Base-by-base conservation (phyloP, 345 rosid species). In the Abelmoschus esculentus region DNA sequence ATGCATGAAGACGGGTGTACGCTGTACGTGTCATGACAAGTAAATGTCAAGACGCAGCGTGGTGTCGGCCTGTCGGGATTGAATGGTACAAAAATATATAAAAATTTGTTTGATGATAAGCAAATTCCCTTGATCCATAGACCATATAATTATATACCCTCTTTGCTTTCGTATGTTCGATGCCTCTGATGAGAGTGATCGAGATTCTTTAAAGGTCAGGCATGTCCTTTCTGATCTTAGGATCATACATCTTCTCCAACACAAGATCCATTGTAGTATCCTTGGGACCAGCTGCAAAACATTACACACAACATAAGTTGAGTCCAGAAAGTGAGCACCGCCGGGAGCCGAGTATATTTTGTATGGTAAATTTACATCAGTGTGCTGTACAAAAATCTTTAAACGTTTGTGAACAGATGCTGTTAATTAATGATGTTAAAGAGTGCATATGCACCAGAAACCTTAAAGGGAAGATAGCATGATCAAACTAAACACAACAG, bases 211-310 rank as follows among this genome's bases (percentile, higher is more conserved):
- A 91, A 74, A 95, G 93, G 57, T 89, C 93, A 63, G 98, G 99
- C 98, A 90, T 89, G 75, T 98, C 99, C 81, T 80, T 83, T 74
- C 99, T 98, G 2, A 88, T 82, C 78, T 87, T 90, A 12, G 91
- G 78, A 74, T 95, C 96, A 15, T 90, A 95, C 6, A 96, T 91
- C 81, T 80, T 88, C 83, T 86, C 93, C 87, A 81, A 72, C 44
- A 92, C 97, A 38, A 78, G 76, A 34, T 86, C 93, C 90, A 90
- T 77, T 8, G 91, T 91, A 66, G 98, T 92, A 74, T 95, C 99
- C 83, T 85, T 95, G 19, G 91, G 89, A 38, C 98, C 98, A 82
- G 93, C 98, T 95, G 87, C 80, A 73, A 63, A 42, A 70, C 66
- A n/a, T 56, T 19, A 19, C 42, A 67, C 34, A 9, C 56, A 31